Base-by-base conservation (phyloP, 306 rosid genomes). In the Urtica urens region DNA sequence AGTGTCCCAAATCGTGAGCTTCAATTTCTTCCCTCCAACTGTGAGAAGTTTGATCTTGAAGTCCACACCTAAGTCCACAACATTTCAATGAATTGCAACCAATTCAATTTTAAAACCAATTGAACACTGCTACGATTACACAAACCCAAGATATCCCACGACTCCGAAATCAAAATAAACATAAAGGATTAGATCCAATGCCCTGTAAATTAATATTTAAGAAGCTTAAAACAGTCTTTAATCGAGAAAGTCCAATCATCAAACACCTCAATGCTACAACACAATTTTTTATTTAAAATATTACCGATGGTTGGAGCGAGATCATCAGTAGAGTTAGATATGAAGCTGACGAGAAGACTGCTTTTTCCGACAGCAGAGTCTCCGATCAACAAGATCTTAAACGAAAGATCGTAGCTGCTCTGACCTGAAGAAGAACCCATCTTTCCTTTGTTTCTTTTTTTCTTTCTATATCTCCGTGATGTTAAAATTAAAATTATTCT, bases 1-100 rank as follows among this genome's bases (percentile, higher is more conserved):
- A 15, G 99, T 92, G 51, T 92, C 99, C 99, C 99, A 92, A 49
- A 92, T 85, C n/a, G 93, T 92, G 64, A 92, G 69, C 73, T 92
- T 92, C 60, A 85, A 73, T 69, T 61, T 92, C 79, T 82, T 85
- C 72, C 82, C 94, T 33, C 75, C 87, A 3, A 85, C 87, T 11
- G 86, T 65, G 27, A 85, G 87, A 35, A 44, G 65, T 81, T 92
- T 92, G 78, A 85, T 79, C 81, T 85, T 92, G 62, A 92, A 92
- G 79, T 92, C 99, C 75, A 92, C 99, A 51, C 99, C 99, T 92
- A 31, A 58, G 62, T n/a, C n/a, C 25, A 46, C 19, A 9, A 3
- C 16, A 20, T 4, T n/a, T 14, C 23, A 45, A 24, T 18, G 53
- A 23, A 49, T n/a, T n/a, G n/a, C n/a, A n/a, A 25, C 15, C 7